These are phyloP conservation scores for Tulasnella calospora DNA, from an alignment of 768 basidiomycete genomes.

Conservation along the genomic window DNA sequence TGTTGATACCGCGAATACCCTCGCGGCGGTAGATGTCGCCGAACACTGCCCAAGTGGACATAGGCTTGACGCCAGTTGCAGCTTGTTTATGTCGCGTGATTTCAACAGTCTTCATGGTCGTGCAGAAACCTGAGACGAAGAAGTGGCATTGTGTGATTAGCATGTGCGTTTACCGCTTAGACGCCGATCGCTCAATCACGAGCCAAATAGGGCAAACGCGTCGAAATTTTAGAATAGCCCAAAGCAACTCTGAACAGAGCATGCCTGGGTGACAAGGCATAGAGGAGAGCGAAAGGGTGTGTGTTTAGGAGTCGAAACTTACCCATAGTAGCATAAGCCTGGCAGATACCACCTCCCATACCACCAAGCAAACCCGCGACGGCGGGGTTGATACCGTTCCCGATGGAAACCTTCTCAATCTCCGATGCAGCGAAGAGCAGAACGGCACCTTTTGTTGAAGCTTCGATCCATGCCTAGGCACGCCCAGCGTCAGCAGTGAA, in stretches of 20 bases:
- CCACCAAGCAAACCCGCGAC: conserved; percentile 88
- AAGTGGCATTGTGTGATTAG: conserved; percentile 14
- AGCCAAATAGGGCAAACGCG: neutral
- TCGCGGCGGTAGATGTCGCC: conserved; percentile 90
- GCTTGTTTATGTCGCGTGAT: conserved; percentile 95
- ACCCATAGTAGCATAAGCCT: conserved; percentile 99
- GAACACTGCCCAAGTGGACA: conserved; percentile 91
- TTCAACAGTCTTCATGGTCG: conserved; percentile 99
- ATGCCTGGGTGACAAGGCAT: neutral
- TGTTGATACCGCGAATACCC: conserved; percentile 94
- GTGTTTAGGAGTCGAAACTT: conserved; percentile 36
- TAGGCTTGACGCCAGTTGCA: conserved; percentile 74
- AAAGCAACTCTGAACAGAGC: neutral
- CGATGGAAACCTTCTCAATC: conserved; percentile 65
- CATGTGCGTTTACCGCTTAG: conserved; percentile 11
- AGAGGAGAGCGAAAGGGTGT: neutral
- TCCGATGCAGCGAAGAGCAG: conserved; percentile 95
- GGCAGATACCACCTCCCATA: conserved; percentile 94
- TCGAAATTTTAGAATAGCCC: neutral
- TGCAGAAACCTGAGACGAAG: conserved; percentile 74
- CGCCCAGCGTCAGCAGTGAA: neutral
- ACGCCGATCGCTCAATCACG: neutral
- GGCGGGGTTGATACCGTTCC: conserved; percentile 70
- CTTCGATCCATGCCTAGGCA: conserved; percentile 96
- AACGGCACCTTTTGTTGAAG: conserved; percentile 96